Evolutionary conservation across 176 grass and related monocot genomes (phyloP).

Genomic region (Zea luxurians): DNA sequence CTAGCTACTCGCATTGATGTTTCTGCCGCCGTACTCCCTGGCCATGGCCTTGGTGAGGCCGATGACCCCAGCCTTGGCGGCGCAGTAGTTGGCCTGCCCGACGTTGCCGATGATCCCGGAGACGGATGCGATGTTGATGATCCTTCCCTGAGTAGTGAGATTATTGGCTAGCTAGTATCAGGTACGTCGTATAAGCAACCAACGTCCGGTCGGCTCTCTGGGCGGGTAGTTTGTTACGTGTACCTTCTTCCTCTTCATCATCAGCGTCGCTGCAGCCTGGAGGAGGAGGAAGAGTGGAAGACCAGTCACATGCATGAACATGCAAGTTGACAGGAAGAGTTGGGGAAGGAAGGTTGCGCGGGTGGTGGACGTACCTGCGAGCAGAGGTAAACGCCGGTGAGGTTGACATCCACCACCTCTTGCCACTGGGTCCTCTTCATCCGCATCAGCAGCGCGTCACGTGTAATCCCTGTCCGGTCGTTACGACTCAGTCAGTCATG

Average conservation of each 20-base stretch:
- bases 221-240: no score
- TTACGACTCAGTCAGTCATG: not conserved
- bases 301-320: no score
- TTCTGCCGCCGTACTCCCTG: constrained; percentile 87
- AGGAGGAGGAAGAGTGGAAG: not conserved
- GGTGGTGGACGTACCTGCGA: constrained; percentile 51
- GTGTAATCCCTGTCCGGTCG: constrained; percentile 63
- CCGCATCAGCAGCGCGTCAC: constrained; percentile 86
- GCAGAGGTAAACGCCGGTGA: constrained; percentile 94
- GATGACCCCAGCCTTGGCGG: constrained; percentile 90
- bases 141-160: constrained; percentile 55
- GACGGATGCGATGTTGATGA: constrained; percentile 88
- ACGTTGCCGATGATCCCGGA: constrained; percentile 77
- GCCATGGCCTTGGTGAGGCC: constrained; percentile 91
- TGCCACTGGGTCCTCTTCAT: constrained; percentile 97
- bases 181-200: no score
- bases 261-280: constrained; percentile 65
- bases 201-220: no score
- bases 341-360: not conserved
- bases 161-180: no score
- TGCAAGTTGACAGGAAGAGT: not conserved
- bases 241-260: constrained; percentile 91
- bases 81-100: constrained; percentile 93
- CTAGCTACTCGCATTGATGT: constrained; percentile 65
- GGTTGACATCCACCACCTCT: constrained; percentile 93